Base-by-base conservation (phyloP, 352 stramenopile species). In the Halophytophthora batemanensis region DNA sequence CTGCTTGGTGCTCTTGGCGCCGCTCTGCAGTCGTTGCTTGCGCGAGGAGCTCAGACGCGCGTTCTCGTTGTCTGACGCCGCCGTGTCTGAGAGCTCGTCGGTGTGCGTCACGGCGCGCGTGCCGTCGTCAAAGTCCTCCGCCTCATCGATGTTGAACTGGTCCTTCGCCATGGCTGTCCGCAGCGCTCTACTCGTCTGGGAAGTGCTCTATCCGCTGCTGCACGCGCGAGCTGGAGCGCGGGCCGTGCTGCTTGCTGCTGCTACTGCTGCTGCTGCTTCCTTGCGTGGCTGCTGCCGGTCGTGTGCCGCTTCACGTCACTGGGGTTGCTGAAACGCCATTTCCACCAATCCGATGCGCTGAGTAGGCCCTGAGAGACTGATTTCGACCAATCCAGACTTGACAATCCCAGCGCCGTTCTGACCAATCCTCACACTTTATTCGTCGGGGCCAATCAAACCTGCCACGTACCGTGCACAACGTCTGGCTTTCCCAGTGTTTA, bases 81-180 rank as follows among this genome's bases (percentile, higher is more conserved):
- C 50, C 1, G 45, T 60, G 21, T 58, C 60, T 1, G 43, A 54
- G 1, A 47, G 31, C 1, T 25, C 42, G 28, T 54, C 33, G 0
- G 31, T 41, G 45, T 84, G 80, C 46, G 69, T 66, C 23, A 86
- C 47, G 5, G 80, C 77, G 29, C 71, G 70, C 43, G 79, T 93
- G 45, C 80, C 79, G 60, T 93, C 81, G 52, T 88, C 77, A 59
- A 89, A 93, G 58, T 93, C 82, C 35, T 93, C 82, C 19, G 77
- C 79, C 47, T 82, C 71, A 53, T 93, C 82, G 38, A 93, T 75
- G 49, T 90, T 82, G 50, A 90, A 90, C 54, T 79, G 66, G 61
- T 77, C 59, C 40, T 56, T 50, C 45, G 59, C 56, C 77, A 89
- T 92, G 31, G 42, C 25, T 28, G 17, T 45, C 43, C 23, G 19